These are phyloP conservation scores for Lathyrus sativus DNA, from an alignment of 306 rosid species.

Conservation along the genomic window DNA sequence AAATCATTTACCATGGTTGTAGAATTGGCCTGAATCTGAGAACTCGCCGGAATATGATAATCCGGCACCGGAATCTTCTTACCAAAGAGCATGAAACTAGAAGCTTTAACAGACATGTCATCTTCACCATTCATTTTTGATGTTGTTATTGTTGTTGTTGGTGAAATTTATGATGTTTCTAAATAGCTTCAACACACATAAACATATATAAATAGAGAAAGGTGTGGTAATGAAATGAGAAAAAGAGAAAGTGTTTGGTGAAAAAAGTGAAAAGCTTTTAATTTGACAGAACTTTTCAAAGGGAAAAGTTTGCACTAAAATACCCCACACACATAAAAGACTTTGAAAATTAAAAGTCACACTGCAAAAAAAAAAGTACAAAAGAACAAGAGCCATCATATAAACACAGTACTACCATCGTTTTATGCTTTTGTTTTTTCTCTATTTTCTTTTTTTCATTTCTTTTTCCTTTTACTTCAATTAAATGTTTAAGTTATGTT, in stretches of 20 bases:
- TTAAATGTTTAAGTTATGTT: no score
- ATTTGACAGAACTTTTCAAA: constrained; percentile 36
- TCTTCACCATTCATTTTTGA: constrained; percentile 30
- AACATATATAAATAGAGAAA: constrained; percentile 32
- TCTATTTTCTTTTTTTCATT: background rate
- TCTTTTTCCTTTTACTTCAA: background rate
- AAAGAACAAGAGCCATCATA: constrained; percentile 38
- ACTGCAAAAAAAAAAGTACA: constrained; percentile 51
- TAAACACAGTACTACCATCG: constrained; percentile 7
- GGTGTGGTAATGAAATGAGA: constrained; percentile 14
- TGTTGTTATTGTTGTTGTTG: background rate
- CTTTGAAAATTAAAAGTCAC: constrained; percentile 35
- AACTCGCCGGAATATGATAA: constrained; percentile 45
- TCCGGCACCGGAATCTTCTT: constrained; percentile 56
- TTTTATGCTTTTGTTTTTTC: constrained; percentile 17
- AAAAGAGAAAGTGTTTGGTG: background rate
- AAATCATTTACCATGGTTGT: constrained; percentile 40
- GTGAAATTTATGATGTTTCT: constrained; percentile 29
- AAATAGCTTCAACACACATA: constrained; percentile 3
- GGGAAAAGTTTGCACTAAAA: constrained; percentile 36
- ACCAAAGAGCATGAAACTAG: constrained; percentile 69
- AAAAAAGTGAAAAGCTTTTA: constrained; percentile 29
- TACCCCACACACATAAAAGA: constrained; percentile 27
- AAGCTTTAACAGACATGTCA: constrained; percentile 46
- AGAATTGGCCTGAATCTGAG: constrained; percentile 45